phyloP scores from a whole-genome alignment of 164 flowering plant genomes.

The Santalum album region DNA sequence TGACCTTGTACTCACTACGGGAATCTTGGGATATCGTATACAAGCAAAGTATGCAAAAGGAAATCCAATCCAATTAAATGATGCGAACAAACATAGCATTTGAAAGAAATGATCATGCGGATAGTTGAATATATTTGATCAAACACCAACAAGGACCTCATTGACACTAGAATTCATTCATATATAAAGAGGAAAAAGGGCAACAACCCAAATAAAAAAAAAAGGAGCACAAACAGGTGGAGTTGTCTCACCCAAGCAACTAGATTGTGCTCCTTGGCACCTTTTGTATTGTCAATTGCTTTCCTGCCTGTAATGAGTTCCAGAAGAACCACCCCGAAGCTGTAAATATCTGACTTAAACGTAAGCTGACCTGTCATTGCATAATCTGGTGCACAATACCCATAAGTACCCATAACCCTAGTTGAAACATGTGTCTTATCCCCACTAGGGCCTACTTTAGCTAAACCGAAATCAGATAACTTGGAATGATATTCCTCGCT shows the following conservation, averaged over 20 bases:
- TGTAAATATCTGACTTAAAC: conserved; percentile 74
- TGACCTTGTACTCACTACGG: no score
- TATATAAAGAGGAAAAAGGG: no score
- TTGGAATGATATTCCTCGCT: conserved; percentile 73
- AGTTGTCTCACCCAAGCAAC: conserved; percentile 88
- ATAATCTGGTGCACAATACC: conserved; percentile 89
- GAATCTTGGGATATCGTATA: no score
- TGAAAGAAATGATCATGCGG: no score
- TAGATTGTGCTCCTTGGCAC: conserved; percentile 48
- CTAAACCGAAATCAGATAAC: conserved; percentile 87
- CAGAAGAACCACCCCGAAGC: conserved; percentile 85
- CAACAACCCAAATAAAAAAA: no score
- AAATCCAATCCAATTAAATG: no score
- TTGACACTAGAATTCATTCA: no score
- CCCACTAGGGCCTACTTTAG: conserved; percentile 83
- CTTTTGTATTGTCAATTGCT: conserved; percentile 57
- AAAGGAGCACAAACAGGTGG: no score
- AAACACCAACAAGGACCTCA: not conserved
- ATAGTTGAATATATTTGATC: not conserved
- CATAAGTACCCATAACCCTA: conserved; percentile 88
- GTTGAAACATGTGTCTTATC: conserved; percentile 84
- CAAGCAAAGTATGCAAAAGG: no score
- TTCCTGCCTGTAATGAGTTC: conserved; percentile 80
- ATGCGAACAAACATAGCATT: no score
- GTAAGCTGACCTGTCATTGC: conserved; percentile 90